phyloP scores from a whole-genome alignment of 225 moss, liverwort and hornwort species.

The Marchantia paleacea region DNA sequence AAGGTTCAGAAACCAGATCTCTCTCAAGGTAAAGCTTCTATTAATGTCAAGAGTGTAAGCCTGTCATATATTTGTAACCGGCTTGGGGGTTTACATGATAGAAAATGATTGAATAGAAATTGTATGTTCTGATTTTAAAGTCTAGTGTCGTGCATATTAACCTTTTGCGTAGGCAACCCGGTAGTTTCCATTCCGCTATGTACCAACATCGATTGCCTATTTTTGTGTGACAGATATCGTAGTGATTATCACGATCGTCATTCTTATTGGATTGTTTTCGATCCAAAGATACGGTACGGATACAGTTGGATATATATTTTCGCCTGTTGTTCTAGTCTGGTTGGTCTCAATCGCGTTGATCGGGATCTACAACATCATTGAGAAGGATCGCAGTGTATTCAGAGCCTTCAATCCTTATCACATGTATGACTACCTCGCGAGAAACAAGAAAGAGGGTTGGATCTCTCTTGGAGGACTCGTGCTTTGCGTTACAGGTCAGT shows the following conservation, averaged over 20 bases:
- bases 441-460: slow-evolving; percentile 33
- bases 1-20: slow-evolving; percentile 48
- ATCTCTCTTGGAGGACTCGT: slow-evolving; percentile 44
- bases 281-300: slow-evolving; percentile 41
- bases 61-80: neutral
- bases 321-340: slow-evolving; percentile 34
- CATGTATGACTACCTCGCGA: slow-evolving; percentile 27
- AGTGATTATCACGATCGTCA: slow-evolving; percentile 33
- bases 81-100: neutral
- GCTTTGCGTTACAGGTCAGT: slow-evolving; percentile 45
- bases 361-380: slow-evolving; percentile 42
- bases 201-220: too few species aligned
- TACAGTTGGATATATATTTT: slow-evolving; percentile 42
- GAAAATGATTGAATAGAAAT: neutral
- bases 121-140: neutral
- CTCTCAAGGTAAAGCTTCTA: slow-evolving; percentile 39
- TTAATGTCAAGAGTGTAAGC: too few species aligned
- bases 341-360: slow-evolving; percentile 37
- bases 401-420: slow-evolving; percentile 43
- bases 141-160: too few species aligned
- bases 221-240: slow-evolving; percentile 17
- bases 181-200: too few species aligned
- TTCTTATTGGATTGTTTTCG: slow-evolving; percentile 29
- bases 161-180: too few species aligned
- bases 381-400: slow-evolving; percentile 20